These are phyloP conservation scores for Geotrichum aggregatum DNA, from an alignment of 1,139 yeast species.

Conservation along the genomic window DNA sequence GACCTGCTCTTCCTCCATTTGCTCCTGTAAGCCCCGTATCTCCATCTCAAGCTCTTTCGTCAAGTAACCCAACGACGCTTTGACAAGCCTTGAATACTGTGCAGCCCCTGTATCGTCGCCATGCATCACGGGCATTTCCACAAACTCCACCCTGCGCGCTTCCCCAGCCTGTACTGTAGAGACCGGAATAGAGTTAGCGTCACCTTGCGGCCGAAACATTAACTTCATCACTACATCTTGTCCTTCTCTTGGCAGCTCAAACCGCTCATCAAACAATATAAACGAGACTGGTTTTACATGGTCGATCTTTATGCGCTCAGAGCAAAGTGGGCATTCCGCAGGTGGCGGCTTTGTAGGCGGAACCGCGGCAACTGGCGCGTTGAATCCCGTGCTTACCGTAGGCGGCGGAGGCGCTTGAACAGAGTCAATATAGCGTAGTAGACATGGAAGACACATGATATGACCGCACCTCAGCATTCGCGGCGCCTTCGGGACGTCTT, in stretches of 20 bases:
- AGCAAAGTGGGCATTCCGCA: constrained; percentile 79
- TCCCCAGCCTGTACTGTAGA: constrained; percentile 26
- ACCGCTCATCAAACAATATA: constrained; percentile 52
- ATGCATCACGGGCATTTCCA: constrained; percentile 28
- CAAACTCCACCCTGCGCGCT: constrained; percentile 23
- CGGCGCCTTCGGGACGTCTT: constrained; percentile 83
- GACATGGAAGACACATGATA: constrained; percentile 77
- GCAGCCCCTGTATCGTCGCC: constrained; percentile 33
- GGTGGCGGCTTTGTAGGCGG: constrained; percentile 43
- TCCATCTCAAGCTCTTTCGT: constrained; percentile 56
- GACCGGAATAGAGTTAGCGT: constrained; percentile 56
- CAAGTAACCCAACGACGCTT: constrained; percentile 56
- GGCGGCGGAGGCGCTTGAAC: constrained; percentile 34
- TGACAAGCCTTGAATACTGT: constrained; percentile 57
- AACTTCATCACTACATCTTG: constrained; percentile 60
- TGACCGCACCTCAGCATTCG: constrained; percentile 96
- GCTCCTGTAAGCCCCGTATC: constrained; percentile 43
- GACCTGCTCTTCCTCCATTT: constrained; percentile 12
- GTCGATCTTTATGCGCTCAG: constrained; percentile 55
- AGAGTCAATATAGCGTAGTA: constrained; percentile 65
- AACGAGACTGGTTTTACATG: constrained; percentile 66
- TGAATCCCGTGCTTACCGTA: constrained; percentile 2
- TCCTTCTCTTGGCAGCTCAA: constrained; percentile 59
- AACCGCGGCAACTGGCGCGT: constrained; percentile 21
- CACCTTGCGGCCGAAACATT: constrained; percentile 64